Conservation (phyloP, 23 red algal genomes). For the Agarophyton chilense region DNA sequence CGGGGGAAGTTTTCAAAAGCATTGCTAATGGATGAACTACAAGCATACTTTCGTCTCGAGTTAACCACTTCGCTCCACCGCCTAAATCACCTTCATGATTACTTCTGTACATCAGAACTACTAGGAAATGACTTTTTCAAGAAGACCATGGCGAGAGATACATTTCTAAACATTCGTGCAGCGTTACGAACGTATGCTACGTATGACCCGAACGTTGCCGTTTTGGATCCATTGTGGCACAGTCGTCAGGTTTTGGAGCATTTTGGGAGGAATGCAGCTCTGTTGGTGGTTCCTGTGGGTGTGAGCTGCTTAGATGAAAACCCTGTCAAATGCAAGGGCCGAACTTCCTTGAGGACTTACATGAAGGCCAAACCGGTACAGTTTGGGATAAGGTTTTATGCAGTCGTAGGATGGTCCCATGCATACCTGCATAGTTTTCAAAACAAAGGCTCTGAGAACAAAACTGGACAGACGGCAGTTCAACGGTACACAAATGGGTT, state of each 20-base stretch:
- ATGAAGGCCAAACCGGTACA: not conserved
- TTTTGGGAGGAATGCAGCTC: too few species aligned
- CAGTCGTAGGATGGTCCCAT: too few species aligned
- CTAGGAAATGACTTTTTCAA: not conserved
- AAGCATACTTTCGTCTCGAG: too few species aligned
- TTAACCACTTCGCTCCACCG: not conserved
- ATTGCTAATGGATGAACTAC: not conserved
- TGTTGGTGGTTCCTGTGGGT: not conserved
- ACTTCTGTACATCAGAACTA: not conserved
- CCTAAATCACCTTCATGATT: not conserved
- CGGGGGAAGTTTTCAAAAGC: not conserved
- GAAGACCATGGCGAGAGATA: not conserved
- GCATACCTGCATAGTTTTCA: not conserved
- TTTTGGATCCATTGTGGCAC: too few species aligned
- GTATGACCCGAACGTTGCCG: too few species aligned
- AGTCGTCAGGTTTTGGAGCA: too few species aligned
- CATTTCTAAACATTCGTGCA: not conserved
- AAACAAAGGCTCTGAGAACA: conserved; percentile 24
- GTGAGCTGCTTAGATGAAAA: conserved; percentile 6
- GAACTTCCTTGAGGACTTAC: not conserved
- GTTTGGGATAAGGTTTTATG: conserved; percentile 3
- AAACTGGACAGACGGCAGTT: not conserved
- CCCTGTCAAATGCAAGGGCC: not conserved
- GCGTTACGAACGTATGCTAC: too few species aligned
- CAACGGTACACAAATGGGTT: not conserved